phyloP scores from a whole-genome alignment of 192 early-diverging fungal genomes.

The Cladochytrium replicatum region DNA sequence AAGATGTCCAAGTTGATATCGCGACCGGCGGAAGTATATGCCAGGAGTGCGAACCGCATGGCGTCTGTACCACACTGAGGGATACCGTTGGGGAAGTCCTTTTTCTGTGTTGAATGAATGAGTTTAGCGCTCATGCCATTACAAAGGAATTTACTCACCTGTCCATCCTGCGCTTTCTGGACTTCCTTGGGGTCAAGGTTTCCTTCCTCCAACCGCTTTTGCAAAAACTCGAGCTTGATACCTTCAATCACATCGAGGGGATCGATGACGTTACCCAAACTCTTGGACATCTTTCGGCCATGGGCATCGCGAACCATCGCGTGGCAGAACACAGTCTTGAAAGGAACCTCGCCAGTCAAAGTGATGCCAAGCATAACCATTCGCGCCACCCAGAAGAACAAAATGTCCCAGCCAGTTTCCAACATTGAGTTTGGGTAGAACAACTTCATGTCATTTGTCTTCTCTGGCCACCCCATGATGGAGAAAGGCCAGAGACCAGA shows the following conservation, averaged over 20 bases:
- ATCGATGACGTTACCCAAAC: conserved; percentile 95
- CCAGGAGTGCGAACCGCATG: conserved; percentile 37
- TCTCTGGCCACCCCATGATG: conserved; percentile 92
- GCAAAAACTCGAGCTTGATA: conserved; percentile 68
- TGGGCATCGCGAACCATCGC: conserved; percentile 97
- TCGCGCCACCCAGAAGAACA: conserved; percentile 99
- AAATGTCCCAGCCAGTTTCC: conserved; percentile 97
- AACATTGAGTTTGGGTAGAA: conserved; percentile 89
- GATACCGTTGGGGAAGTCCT: conserved; percentile 93
- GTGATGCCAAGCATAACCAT: conserved; percentile 99
- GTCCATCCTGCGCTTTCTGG: conserved; percentile 72
- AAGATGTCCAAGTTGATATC: conserved; percentile 91
- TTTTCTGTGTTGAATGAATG: conserved; percentile 24
- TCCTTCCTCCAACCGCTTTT: conserved; percentile 64
- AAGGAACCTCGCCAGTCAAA: conserved; percentile 90
- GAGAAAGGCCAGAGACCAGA: conserved; percentile 98
- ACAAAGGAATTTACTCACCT: conserved; percentile 23
- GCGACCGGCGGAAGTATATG: conserved; percentile 49
- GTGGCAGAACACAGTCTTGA: conserved; percentile 92
- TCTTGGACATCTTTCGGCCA: conserved; percentile 97
- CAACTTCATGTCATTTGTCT: conserved; percentile 68
- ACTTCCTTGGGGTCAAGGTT: conserved; percentile 90
- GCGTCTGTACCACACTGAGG: conserved; percentile 96
- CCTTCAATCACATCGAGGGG: conserved; percentile 95
- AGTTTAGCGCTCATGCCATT: background rate